Base-by-base conservation (phyloP, 225 moss, liverwort and hornwort genomes). In the Sphagnum tenellum region DNA sequence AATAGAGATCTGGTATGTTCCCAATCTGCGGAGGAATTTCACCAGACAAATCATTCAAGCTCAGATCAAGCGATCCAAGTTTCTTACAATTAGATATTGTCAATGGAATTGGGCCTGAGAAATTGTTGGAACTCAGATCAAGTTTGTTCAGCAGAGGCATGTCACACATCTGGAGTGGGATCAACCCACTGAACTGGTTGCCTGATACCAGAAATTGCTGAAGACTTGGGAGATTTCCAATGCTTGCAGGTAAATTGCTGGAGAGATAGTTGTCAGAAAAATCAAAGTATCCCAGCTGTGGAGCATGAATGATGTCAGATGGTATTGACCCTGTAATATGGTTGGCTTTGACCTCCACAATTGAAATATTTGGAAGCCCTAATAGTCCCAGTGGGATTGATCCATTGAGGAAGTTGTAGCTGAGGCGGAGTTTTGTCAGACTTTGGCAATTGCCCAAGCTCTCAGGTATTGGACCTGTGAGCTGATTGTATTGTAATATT, bases 111-210 rank as follows among this genome's bases (percentile, higher is more conserved):
- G 55, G 52, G 58, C 87, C 89, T 57, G 81, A 71, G 4, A 94
- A 79, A 4, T 49, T 57, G 66, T 94, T 94, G 10, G 67, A 57
- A 56, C 91, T 84, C 56, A 94, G 69, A 64, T 81, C 87, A 10
- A 94, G 81, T 6, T 78, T 79, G 64, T 82, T 81, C 56, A 94
- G 83, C 11, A 63, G 69, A 1, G 72, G 64, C 70, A 89, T 82
- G 66, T 84, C 79, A 53, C 94, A 85, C 55, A 94, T 76, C 48
- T 74, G 74, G 2, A 87, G 68, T 0, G 94, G 94, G 64, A 94
- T 82, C 59, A 54, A 44, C 4, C 91, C 94, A 0, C 78, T 71
- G 62, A 94, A 78, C 2, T 62, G 79, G 55, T 94, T 94, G 7
- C 70, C 66, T 0, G 65, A 68, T 2, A 91, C 8, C 47, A 74